Conservation (phyloP, 306 rosid species). For the Lathyrus sativus region DNA sequence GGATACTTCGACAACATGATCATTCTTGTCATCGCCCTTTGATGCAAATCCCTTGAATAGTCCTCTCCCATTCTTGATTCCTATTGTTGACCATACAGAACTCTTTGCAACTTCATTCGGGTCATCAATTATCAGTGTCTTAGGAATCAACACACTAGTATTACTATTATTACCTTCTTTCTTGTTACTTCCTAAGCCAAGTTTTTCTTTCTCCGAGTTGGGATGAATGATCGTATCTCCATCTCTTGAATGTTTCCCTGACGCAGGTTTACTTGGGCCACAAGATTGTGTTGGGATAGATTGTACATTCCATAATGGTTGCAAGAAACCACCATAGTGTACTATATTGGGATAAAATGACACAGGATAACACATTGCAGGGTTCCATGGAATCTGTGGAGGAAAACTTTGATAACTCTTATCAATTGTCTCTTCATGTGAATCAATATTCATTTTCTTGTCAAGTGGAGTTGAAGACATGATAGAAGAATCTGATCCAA, state of each 20-base stretch:
- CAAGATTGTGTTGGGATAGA: slow-evolving; percentile 46
- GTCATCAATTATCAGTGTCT: slow-evolving; percentile 69
- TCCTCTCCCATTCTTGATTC: slow-evolving; percentile 62
- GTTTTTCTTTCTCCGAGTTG: slow-evolving; percentile 43
- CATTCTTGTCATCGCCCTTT: slow-evolving; percentile 49
- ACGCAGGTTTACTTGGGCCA: slow-evolving; percentile 43
- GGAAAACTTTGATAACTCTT: slow-evolving; percentile 47
- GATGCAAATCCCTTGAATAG: slow-evolving; percentile 58
- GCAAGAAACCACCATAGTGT: slow-evolving; percentile 65
- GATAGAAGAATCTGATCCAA: slow-evolving; percentile 60
- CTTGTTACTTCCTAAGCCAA: slow-evolving; percentile 23
- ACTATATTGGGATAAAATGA: slow-evolving; percentile 58
- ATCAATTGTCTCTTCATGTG: slow-evolving; percentile 40
- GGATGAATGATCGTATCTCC: slow-evolving; percentile 42
- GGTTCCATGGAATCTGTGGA: slow-evolving; percentile 58
- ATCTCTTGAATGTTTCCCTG: slow-evolving; percentile 78
- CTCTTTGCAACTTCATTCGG: slow-evolving; percentile 68
- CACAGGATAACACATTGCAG: slow-evolving; percentile 52
- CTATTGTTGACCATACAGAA: slow-evolving; percentile 64
- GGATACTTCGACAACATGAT: slow-evolving; percentile 41
- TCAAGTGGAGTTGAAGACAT: slow-evolving; percentile 44
- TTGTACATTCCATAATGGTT: slow-evolving; percentile 57
- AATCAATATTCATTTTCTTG: neutral
- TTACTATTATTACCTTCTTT: neutral
- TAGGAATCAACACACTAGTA: slow-evolving; percentile 57